A percentile compares a stretch with the other conserved stretches of the same genome.
These are phyloP conservation scores for Lipomyces japonicus DNA, from an alignment of 805 yeast species.

Conservation along the genomic window DNA sequence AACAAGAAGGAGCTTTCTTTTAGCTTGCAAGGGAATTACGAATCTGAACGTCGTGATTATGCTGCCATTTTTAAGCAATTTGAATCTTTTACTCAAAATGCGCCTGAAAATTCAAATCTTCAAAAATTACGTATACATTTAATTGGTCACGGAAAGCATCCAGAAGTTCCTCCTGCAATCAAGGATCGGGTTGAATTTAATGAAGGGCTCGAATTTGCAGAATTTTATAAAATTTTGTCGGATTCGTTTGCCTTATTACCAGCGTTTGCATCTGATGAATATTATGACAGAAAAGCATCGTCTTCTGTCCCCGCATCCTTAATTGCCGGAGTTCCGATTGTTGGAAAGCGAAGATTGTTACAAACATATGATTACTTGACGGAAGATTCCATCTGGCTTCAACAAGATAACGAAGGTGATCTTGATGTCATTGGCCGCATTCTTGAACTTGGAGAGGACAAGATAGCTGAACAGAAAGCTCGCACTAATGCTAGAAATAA, in stretches of 20 bases:
- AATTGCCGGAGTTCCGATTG: constrained; percentile 28
- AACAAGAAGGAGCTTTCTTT: constrained; percentile 23
- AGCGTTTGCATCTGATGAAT: constrained; percentile 27
- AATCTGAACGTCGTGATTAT: constrained; percentile 27
- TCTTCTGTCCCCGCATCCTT: constrained; percentile 28
- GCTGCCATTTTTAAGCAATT: constrained; percentile 22
- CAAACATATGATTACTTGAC: constrained; percentile 25
- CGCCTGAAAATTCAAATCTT: constrained; percentile 11
- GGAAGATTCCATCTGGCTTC: constrained; percentile 27
- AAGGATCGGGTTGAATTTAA: constrained; percentile 22
- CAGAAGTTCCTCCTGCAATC: constrained; percentile 20
- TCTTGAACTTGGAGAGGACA: constrained; percentile 15
- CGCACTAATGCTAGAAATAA: constrained; percentile 11
- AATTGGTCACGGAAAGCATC: constrained; percentile 27
- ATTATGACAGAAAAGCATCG: constrained; percentile 27
- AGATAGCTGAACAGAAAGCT: constrained; percentile 18
- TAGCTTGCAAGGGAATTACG: constrained; percentile 27
- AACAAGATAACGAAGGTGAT: constrained; percentile 24
- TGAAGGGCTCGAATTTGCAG: constrained; percentile 25
- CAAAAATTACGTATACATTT: constrained; percentile 24
- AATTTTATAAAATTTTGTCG: constrained; percentile 22
- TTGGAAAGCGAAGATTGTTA: constrained; percentile 20
- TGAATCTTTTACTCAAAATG: constrained; percentile 12
- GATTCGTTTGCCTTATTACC: constrained; percentile 26
- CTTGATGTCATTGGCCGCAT: constrained; percentile 24